Base-by-base conservation (phyloP, 371 early-diverging fungal species). In the Mortierella sp. region DNA sequence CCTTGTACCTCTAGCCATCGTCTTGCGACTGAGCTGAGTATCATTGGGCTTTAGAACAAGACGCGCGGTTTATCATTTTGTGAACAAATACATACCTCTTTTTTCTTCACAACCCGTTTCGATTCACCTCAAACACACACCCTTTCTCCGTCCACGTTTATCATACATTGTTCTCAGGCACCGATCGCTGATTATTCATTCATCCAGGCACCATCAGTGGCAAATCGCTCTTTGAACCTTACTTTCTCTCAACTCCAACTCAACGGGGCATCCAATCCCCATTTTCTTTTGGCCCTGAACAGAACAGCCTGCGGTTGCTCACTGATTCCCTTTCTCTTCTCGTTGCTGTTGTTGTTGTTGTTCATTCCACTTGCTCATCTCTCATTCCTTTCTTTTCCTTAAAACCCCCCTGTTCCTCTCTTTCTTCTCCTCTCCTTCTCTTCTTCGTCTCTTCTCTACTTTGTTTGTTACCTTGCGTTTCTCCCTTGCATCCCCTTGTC, bases 191-290 rank as follows among this genome's bases (percentile, higher is more conserved):
- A 51, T 51, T 51, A 51, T 32, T 32, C 60, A 58, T 63, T 63
- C 63, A 58, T 63, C 32, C 35, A 65, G 65, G 65, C 41, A 65
- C 65, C 65, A 65, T 65, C 65, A 29, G 35, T 29, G 41, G 38
- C 65, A 16, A 65, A 65, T 65, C 65, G 65, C 65, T 65, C 65
- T 65, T 65, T 65, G 35, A 65, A 65, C 65, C 65, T 65, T 60
- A 32, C 32, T 29, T n/a, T 29, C 32, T 8, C 5, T 58, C 48
- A 11, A 10, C 27, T 18, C 16, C 38, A 38, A 63, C 21, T 49
- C 49, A 21, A 21, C 51, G 21, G 51, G 11, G 27, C 27, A 44
- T n/a, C 29, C 6, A 71, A 51, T 29, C 5, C 29, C 71, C 43
- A 5, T 12, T 10, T 14, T 46, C n/a, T 43, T n/a, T 2, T 55